A percentile compares a stretch with the other conserved stretches of the same genome.
Conservation (phyloP, 441 rosid species). For the Capsella rubella region DNA sequence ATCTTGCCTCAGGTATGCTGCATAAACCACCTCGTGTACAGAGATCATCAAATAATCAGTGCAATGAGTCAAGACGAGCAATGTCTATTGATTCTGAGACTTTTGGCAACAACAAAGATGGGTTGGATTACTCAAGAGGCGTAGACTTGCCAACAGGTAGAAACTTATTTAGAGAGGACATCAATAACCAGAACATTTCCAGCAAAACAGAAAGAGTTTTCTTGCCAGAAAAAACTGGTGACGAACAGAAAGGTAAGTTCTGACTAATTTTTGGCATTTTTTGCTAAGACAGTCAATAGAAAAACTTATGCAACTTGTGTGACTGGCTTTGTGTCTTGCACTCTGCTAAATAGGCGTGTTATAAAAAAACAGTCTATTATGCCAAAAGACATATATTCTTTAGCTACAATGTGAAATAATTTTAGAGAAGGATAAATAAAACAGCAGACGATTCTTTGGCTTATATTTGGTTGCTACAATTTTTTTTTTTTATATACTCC, state of each 20-base stretch:
- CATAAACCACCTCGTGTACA: constrained; percentile 81
- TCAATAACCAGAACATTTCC: neutral
- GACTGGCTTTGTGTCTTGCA: neutral
- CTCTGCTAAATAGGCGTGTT: neutral
- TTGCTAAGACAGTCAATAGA: neutral
- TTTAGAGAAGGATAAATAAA: neutral
- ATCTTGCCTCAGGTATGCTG: constrained; percentile 63
- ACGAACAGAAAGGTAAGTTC: too few relatives aligned
- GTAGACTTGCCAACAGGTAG: constrained; percentile 37
- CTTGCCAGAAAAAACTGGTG: too few relatives aligned
- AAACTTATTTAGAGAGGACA: constrained; percentile 45
- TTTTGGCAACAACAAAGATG: constrained; percentile 29
- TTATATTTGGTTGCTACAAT: neutral
- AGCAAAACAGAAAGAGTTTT: too few relatives aligned
- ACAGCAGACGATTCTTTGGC: neutral
- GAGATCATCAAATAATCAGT: constrained; percentile 57
- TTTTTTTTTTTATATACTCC: constrained; percentile 44
- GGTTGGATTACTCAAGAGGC: constrained; percentile 45
- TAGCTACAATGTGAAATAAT: neutral
- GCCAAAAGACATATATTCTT: neutral
- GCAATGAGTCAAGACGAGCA: constrained; percentile 56
- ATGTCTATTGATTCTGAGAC: constrained; percentile 56
- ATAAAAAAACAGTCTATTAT: neutral
- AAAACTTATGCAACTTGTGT: neutral
- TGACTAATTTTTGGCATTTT: neutral